Evolutionary conservation across 1,139 yeast genomes (phyloP), one percentile per base, ranked within the genome.

Genomic region (Yamadazyma dendronema): DNA sequence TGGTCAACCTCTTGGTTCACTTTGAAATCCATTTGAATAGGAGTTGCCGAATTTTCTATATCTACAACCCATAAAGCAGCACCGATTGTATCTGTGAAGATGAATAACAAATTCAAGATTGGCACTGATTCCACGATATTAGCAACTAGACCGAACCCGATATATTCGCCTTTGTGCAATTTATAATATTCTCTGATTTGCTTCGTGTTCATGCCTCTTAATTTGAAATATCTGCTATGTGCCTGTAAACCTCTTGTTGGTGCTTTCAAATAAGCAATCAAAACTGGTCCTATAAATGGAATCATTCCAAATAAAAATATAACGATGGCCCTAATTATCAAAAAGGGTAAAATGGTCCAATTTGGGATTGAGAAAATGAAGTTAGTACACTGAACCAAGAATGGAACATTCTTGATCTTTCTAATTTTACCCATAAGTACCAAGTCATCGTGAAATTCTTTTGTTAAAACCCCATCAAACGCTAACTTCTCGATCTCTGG

Each of bases 31-130:
- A 19, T 19, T 7, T 7, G 8, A 19, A 19, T 19, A 19, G 22
- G 22, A 19, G 22, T 9, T 19, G 8, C 9, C 8, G 22, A 6
- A 36, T 48, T 42, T 39, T 63, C 68, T 21, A 59, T 54, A 24
- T 59, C 56, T 10, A 65, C 65, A 0, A 73, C 87, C 92, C 92
- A 84, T 28, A 84, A 59, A 0, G 90, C 89, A 3, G 86, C 87
- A 2, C 88, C 92, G 3, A 78, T 65, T 4, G 77, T 74, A 53
- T 82, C 79, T 9, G 92, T 81, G 52, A 81, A 83, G 48, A 75
- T 65, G 52, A 84, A 82, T 31, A 81, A 62, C 13, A 81, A 59
- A 23, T 82, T 82, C 0, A 81, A 38, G 15, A 82, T 46, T 1
- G 94, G 94, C 10, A 82, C 62, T 40, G 73, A 59, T 50, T 83